phyloP scores from a whole-genome alignment of 2,329 filamentous ascomycete species.

The Ascochyta pisi region DNA sequence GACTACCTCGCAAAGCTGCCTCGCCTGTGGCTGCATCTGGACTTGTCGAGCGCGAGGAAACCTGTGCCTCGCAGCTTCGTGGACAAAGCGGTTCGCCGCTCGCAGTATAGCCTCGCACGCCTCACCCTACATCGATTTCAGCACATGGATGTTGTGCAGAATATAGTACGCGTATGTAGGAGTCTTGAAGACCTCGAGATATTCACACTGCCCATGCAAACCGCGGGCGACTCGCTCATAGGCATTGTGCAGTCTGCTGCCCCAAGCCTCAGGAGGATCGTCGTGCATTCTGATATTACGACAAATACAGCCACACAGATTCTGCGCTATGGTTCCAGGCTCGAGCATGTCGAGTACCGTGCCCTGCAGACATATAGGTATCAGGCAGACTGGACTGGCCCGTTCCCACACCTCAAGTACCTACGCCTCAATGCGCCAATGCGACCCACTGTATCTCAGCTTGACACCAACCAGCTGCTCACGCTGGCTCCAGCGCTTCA shows the following conservation, averaged over 20 bases:
- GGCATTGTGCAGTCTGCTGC: slow-evolving; percentile 35
- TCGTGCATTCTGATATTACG: slow-evolving; percentile 34
- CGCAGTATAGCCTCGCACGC: slow-evolving; percentile 44
- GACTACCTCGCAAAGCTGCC: slow-evolving; percentile 57
- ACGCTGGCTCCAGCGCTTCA: not conserved
- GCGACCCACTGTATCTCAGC: not conserved
- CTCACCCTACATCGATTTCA: slow-evolving; percentile 46
- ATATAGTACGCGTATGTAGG: slow-evolving; percentile 49
- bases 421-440: slow-evolving; percentile 16
- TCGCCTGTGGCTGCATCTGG: slow-evolving; percentile 60
- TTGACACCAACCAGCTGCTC: not conserved
- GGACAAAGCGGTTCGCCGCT: slow-evolving; percentile 52
- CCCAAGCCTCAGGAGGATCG: slow-evolving; percentile 35
- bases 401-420: slow-evolving; percentile 34
- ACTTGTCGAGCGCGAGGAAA: slow-evolving; percentile 56
- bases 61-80: slow-evolving; percentile 54
- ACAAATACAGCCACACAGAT: slow-evolving; percentile 38
- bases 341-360: slow-evolving; percentile 37
- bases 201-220: slow-evolving; percentile 29
- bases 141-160: slow-evolving; percentile 51
- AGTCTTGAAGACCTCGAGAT: slow-evolving; percentile 43
- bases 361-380: not conserved
- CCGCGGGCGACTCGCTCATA: slow-evolving; percentile 35
- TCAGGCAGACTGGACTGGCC: slow-evolving; percentile 30
- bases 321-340: slow-evolving; percentile 30